Conservation (phyloP, 441 rosid genomes). For the Pelargonium cotyledonis region DNA sequence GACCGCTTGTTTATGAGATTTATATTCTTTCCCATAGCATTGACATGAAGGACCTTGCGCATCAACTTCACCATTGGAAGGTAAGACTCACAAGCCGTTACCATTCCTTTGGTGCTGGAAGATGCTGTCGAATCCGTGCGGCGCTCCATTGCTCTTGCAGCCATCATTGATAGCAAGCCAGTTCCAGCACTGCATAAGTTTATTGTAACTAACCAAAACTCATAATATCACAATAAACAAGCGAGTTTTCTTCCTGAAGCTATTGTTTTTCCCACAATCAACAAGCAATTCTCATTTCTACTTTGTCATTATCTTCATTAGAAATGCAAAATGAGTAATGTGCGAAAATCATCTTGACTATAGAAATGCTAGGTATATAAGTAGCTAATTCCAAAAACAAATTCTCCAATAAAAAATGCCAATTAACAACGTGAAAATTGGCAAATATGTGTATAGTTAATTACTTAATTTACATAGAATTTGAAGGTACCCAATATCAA, state of each 20-base stretch:
- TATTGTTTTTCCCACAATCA: not conserved
- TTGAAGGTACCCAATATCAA: slow-evolving; percentile 70
- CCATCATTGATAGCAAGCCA: slow-evolving; percentile 94
- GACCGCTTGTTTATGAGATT: slow-evolving; percentile 70
- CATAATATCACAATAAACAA: not conserved
- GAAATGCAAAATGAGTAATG: slow-evolving; percentile 1
- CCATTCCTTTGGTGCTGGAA: slow-evolving; percentile 29
- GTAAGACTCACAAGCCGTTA: slow-evolving; percentile 89
- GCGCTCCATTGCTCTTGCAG: slow-evolving; percentile 60
- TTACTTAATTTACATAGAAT: not conserved
- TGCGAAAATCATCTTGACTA: not conserved
- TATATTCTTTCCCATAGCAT: slow-evolving; percentile 53
- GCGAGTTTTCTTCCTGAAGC: not conserved
- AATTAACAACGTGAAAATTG: not conserved
- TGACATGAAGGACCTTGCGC: slow-evolving; percentile 70
- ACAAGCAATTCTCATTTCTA: not conserved
- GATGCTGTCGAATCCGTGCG: slow-evolving; percentile 18
- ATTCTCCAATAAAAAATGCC: not conserved
- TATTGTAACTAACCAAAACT: not conserved
- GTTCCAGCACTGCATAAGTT: slow-evolving; percentile 81
- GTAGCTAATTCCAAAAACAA: not conserved
- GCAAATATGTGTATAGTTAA: not conserved
- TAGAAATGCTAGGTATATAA: not conserved
- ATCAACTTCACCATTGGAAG: slow-evolving; percentile 93
- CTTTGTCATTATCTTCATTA: not conserved